phyloP scores from a whole-genome alignment of 352 stramenopile species.

The Elongisporangium anandrum region DNA sequence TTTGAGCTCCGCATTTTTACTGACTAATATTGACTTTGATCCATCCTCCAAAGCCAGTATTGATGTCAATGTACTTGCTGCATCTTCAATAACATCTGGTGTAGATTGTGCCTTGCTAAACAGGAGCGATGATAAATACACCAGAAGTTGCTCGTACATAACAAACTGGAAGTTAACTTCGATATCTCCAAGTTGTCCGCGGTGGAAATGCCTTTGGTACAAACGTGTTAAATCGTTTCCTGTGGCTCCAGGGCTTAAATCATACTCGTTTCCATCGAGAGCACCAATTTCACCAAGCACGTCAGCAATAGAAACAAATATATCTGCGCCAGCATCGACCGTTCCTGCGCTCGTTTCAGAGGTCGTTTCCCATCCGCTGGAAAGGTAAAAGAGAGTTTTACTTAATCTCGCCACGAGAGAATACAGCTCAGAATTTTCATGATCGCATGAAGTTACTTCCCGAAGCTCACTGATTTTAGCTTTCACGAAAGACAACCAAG shows the following conservation, averaged over 20 bases:
- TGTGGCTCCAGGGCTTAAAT: constrained; percentile 54
- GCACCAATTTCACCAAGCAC: constrained; percentile 62
- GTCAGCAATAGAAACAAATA: constrained; percentile 37
- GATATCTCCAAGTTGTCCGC: constrained; percentile 45
- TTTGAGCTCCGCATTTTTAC: constrained; percentile 61
- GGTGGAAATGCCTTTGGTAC: constrained; percentile 53
- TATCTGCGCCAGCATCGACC: neutral
- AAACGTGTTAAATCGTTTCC: constrained; percentile 41
- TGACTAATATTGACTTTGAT: constrained; percentile 26
- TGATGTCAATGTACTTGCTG: constrained; percentile 40
- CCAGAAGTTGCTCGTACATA: constrained; percentile 63
- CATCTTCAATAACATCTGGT: constrained; percentile 35
- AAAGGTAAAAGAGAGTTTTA: constrained; percentile 45
- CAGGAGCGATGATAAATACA: constrained; percentile 58
- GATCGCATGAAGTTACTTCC: neutral
- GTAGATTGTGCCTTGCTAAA: constrained; percentile 38
- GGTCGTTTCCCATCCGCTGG: neutral
- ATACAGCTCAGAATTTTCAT: neutral
- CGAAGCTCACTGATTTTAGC: neutral
- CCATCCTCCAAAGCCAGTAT: constrained; percentile 41
- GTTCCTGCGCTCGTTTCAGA: neutral
- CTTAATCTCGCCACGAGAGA: constrained; percentile 31
- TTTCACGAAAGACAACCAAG: neutral
- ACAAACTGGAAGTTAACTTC: constrained; percentile 33
- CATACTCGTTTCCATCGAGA: constrained; percentile 49